Evolutionary conservation across 2,329 filamentous ascomycete genomes (phyloP).

Genomic region (Trichoderma arundinaceum): DNA sequence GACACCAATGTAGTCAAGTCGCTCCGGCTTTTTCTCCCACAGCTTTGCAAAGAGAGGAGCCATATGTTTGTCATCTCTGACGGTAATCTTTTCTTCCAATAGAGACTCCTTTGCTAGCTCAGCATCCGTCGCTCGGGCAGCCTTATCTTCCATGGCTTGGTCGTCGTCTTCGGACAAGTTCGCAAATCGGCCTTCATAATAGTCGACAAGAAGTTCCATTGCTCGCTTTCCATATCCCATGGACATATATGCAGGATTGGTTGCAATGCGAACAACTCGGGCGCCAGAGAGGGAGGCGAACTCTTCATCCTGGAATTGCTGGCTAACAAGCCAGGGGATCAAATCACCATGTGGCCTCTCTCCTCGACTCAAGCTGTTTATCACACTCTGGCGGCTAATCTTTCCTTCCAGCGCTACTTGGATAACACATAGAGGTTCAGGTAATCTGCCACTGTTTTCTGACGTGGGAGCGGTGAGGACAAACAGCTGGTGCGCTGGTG

Average conservation of each 20-base stretch:
- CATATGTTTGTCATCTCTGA: constrained; percentile 89
- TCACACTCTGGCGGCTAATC: constrained; percentile 90
- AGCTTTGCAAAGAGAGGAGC: constrained; percentile 91
- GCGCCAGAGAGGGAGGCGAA: constrained; percentile 94
- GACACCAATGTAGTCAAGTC: constrained; percentile 91
- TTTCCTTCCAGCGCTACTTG: constrained; percentile 94
- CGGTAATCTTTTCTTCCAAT: constrained; percentile 84
- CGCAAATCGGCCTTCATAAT: constrained; percentile 92
- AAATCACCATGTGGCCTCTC: constrained; percentile 89
- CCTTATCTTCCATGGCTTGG: constrained; percentile 60
- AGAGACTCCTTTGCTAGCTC: constrained; percentile 79
- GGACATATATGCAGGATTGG: constrained; percentile 87
- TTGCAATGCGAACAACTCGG: constrained; percentile 90
- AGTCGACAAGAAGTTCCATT: constrained; percentile 84
- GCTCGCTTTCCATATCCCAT: constrained; percentile 96
- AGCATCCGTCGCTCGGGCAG: constrained; percentile 79
- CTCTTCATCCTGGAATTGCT: constrained; percentile 97
- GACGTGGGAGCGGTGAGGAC: constrained; percentile 87
- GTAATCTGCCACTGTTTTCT: constrained; percentile 76
- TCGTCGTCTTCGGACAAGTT: constrained; percentile 76
- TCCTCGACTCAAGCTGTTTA: constrained; percentile 87
- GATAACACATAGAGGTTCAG: constrained; percentile 92
- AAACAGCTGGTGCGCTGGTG: constrained; percentile 93
- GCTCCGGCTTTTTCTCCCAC: constrained; percentile 77
- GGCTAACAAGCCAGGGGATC: constrained; percentile 96